Conservation (phyloP, 2,329 filamentous ascomycete species). For the Clarireedia paspali region DNA sequence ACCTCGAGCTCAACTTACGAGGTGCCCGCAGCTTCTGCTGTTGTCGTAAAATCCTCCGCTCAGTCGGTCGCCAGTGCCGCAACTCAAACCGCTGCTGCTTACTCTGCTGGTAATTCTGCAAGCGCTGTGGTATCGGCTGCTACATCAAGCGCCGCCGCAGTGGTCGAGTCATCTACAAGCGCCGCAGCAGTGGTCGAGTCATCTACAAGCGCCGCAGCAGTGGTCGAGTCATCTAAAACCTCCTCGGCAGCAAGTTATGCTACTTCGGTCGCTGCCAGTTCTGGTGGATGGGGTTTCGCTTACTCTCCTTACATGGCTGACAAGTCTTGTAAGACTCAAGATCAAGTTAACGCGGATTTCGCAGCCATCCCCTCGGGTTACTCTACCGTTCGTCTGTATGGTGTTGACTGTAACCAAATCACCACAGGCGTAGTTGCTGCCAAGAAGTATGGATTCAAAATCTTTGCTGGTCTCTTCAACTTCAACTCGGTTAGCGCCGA, state of each 20-base stretch:
- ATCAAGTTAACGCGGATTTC: slow-evolving; percentile 59
- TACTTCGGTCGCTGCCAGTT: slow-evolving; percentile 5
- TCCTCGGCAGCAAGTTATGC: slow-evolving; percentile 9
- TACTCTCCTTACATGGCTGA: slow-evolving; percentile 51
- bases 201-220: not conserved
- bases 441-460: slow-evolving; percentile 54
- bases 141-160: not conserved
- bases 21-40: not conserved
- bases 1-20: not conserved
- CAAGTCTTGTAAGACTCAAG: slow-evolving; percentile 57
- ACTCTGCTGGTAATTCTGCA: not conserved
- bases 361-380: slow-evolving; percentile 44
- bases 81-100: not conserved
- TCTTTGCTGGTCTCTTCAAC: slow-evolving; percentile 71
- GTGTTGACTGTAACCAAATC: slow-evolving; percentile 70
- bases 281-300: slow-evolving; percentile 39
- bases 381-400: slow-evolving; percentile 66
- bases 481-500: slow-evolving; percentile 35
- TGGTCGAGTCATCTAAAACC: slow-evolving; percentile 11
- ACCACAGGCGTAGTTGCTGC: slow-evolving; percentile 57
- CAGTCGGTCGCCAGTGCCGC: not conserved
- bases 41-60: no score
- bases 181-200: no score
- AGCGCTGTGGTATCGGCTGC: not conserved
- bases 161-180: not conserved